Evolutionary conservation across 177 flowering plant genomes (phyloP), one percentile per base, ranked within the genome.

Genomic region (Vitis hybrid): DNA sequence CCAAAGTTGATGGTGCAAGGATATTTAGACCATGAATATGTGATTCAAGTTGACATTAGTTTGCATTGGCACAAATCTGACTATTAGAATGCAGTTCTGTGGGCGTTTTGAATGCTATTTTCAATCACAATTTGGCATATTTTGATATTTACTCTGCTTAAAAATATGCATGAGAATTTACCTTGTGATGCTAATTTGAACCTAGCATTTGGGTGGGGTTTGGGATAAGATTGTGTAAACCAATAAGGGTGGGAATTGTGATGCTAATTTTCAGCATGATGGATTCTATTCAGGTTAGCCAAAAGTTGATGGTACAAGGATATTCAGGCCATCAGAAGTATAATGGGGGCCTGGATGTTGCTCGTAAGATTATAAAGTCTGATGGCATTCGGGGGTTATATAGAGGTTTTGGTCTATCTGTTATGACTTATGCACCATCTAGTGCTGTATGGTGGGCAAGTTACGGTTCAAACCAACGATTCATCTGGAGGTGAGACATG

Each of bases 391-490:
- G 96, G 39, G 99, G 99, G 60, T 72, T 95, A 39, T 95, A 95
- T 68, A 84, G 91, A 78, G 99, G 99, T 39, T 95, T 93, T 84
- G 98, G 98, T 69, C 81, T 93, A 11, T 95, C 99, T 60, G 87
- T 89, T 60, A 71, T 91, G 84, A 95, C 99, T 51, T 95, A 95
- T 80, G 79, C 97, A 15, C 99, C 99, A 48, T 93, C 98, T 11
- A 95, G 97, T 90, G 99, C 99, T 85, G 97, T 92, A 17, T 95
- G 99, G 99, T 95, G 99, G 99, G 99, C 99, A 60, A 93, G 92
- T 74, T 95, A 95, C 81, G 98, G 98, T 74, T 86, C 98, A 73
- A 91, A 95, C 80, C 98, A 95, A 69, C 94, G 97, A 17, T 67
- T 84, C 60, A 84, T 95, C 54, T 95, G 99, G 99, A 89, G 93